A percentile compares a stretch with the other conserved stretches of the same genome.
Conservation (phyloP, 148 eudicot species). For the Heliamphora exappendiculata region DNA sequence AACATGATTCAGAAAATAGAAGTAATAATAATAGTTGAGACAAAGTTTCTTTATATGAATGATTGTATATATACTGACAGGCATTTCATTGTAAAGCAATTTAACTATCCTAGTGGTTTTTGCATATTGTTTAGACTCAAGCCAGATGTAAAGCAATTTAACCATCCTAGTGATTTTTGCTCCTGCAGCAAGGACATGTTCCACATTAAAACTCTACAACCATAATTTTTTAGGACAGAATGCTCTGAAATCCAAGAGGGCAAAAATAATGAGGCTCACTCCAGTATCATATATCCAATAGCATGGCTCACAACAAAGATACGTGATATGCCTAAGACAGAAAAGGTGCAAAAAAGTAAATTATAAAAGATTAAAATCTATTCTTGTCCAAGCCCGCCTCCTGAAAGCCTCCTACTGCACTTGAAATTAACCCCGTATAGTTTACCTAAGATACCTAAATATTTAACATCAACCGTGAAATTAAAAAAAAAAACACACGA, state of each 20-base stretch:
- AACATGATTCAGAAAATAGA: neutral
- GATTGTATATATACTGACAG: neutral
- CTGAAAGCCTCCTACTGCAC: neutral
- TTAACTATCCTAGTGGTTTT: neutral
- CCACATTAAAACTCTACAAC: neutral
- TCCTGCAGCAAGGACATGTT: neutral
- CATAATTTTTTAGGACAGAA: neutral
- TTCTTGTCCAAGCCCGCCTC: neutral
- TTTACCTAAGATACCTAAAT: neutral
- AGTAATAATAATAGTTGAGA: neutral
- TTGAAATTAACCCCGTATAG: neutral
- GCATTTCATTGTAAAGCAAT: neutral
- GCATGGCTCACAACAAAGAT: neutral
- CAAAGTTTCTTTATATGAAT: neutral
- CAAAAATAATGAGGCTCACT: neutral
- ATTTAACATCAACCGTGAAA: neutral
- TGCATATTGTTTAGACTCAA: neutral
- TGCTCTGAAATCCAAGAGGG: neutral
- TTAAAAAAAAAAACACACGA: neutral
- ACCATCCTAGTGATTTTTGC: neutral
- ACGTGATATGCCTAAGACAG: too few relatives aligned
- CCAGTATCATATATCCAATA: neutral
- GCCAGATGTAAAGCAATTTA: neutral
- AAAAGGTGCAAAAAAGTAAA: neutral
- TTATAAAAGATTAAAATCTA: neutral